Conservation (phyloP, 1,284 basidiomycete genomes). For the Leccinum pseudoinsigne region DNA sequence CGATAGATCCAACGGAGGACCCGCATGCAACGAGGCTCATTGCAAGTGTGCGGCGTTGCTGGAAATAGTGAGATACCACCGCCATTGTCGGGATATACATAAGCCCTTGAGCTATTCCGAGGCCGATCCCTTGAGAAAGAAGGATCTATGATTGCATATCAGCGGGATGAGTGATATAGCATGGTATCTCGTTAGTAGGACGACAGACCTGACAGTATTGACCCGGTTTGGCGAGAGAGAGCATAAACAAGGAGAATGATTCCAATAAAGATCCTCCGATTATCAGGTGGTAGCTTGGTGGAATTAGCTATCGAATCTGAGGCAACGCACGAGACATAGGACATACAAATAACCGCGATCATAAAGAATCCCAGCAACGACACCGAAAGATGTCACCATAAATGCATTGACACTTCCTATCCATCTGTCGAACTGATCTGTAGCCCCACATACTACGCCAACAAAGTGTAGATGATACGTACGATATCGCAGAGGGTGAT, state of each 20-base stretch:
- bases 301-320: slow-evolving; percentile 2
- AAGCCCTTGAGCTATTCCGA: slow-evolving; percentile 34
- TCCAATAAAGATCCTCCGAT: slow-evolving; percentile 28
- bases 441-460: neutral
- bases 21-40: slow-evolving; percentile 36
- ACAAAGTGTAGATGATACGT: slow-evolving; percentile 4
- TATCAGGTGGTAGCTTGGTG: slow-evolving; percentile 29
- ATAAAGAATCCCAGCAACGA: slow-evolving; percentile 24
- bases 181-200: neutral
- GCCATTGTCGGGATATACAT: slow-evolving; percentile 33
- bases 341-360: slow-evolving; percentile 36
- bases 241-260: slow-evolving; percentile 32
- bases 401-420: slow-evolving; percentile 33
- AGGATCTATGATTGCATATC: slow-evolving; percentile 27
- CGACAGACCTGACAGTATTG: slow-evolving; percentile 28
- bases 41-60: slow-evolving; percentile 32
- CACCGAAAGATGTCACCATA: slow-evolving; percentile 7
- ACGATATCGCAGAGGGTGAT: slow-evolving; percentile 33
- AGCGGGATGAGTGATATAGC: neutral
- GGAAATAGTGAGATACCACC: slow-evolving; percentile 38
- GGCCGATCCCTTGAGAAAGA: slow-evolving; percentile 35
- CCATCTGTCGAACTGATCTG: slow-evolving; percentile 25
- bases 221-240: slow-evolving; percentile 27
- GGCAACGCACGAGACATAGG: neutral
- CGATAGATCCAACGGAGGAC: slow-evolving; percentile 34